Evolutionary conservation across 768 basidiomycete genomes (phyloP).

Genomic region (Boletus sp.): DNA sequence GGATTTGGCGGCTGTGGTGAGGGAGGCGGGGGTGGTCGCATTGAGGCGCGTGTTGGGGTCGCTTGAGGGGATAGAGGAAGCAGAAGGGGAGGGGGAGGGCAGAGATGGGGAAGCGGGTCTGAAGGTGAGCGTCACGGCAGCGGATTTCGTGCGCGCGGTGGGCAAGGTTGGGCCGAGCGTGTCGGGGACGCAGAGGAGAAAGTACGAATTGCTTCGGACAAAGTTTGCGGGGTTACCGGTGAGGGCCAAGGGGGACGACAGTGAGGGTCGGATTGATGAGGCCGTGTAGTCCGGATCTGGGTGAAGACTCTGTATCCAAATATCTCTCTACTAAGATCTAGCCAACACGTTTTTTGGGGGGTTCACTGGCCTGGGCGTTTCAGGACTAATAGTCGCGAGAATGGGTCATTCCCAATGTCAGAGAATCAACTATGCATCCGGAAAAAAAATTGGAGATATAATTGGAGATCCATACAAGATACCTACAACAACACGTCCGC

Average conservation of each 20-base stretch:
- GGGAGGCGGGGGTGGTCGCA: slow-evolving; percentile 89
- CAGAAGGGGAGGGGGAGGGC: slow-evolving; percentile 5
- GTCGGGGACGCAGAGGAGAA: slow-evolving; percentile 69
- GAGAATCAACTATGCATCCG: no score
- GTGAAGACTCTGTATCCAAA: no score
- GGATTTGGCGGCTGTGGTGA: slow-evolving; percentile 82
- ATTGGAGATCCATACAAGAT: slow-evolving; percentile 3
- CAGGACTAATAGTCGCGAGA: no score
- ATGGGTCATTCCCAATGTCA: no score
- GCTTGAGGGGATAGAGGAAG: slow-evolving; percentile 56
- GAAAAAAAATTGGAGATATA: not conserved
- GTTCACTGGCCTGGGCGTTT: no score
- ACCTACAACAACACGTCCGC: not conserved
- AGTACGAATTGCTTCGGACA: slow-evolving; percentile 76
- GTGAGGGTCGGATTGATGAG: slow-evolving; percentile 14
- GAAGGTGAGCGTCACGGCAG: slow-evolving; percentile 43
- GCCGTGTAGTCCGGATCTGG: slow-evolving; percentile 3
- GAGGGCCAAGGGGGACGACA: slow-evolving; percentile 38
- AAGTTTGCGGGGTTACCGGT: slow-evolving; percentile 84
- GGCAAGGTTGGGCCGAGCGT: slow-evolving; percentile 89
- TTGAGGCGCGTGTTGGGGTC: slow-evolving; percentile 66
- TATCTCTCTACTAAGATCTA: no score
- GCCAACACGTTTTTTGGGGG: no score
- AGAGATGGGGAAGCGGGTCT: not conserved
- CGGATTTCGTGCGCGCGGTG: slow-evolving; percentile 74